Percentiles rank a stretch among this genome's conserved stretches.
These are phyloP conservation scores for Naematelia aurantialba DNA, from an alignment of 768 basidiomycete genomes.

Conservation along the genomic window DNA sequence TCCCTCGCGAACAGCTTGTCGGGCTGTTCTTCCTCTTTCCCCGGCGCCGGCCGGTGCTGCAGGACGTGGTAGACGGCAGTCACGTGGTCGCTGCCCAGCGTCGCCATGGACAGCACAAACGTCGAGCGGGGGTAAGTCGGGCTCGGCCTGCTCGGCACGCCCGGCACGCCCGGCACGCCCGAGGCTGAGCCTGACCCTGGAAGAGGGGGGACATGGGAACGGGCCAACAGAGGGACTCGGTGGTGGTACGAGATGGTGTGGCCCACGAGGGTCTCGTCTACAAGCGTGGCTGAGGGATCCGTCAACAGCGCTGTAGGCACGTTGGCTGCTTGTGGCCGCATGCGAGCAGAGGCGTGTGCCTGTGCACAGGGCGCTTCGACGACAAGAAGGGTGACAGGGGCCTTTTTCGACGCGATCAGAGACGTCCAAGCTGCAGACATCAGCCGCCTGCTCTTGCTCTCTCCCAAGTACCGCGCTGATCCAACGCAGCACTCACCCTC, in stretches of 20 bases:
- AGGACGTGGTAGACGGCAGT: constrained; percentile 18
- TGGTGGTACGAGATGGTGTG: constrained; percentile 1
- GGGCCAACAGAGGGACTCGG: constrained; percentile 3
- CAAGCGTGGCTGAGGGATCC: constrained; percentile 24
- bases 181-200: too few species aligned
- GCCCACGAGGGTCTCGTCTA: constrained; percentile 22
- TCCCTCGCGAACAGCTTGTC: constrained; percentile 10
- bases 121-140: constrained; percentile 10
- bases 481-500: constrained; percentile 27
- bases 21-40: constrained; percentile 18
- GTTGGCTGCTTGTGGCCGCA: constrained; percentile 6
- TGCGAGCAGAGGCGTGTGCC: not conserved
- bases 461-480: too few species aligned
- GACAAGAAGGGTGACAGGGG: constrained; percentile 12
- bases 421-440: constrained; percentile 20
- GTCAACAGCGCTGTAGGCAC: constrained; percentile 15
- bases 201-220: not conserved
- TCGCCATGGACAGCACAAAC: constrained; percentile 8
- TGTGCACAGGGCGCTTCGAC: constrained; percentile 1
- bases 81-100: not conserved
- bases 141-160: not conserved
- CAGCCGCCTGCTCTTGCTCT: not conserved
- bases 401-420: constrained; percentile 1
- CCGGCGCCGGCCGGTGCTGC: constrained; percentile 12
- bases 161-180: too few species aligned